phyloP scores from a whole-genome alignment of 768 basidiomycete species.

The Tricholoma flavovirens region DNA sequence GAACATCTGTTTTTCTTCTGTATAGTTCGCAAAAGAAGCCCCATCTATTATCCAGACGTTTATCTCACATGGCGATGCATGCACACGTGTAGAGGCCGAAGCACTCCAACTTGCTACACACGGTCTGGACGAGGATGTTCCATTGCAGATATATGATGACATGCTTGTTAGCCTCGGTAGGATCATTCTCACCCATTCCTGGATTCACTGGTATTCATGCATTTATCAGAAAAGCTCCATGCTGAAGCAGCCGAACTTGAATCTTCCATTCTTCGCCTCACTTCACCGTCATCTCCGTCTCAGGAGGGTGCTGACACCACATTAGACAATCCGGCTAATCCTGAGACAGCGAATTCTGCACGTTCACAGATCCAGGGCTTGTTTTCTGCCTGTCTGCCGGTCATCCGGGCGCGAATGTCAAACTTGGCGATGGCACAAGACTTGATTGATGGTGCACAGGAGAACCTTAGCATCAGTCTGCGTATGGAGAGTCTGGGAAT shows the following conservation, averaged over 20 bases:
- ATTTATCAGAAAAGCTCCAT: constrained; percentile 17
- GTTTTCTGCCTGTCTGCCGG: constrained; percentile 42
- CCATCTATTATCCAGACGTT: constrained; percentile 46
- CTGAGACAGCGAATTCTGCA: constrained; percentile 16
- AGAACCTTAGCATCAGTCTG: constrained; percentile 40
- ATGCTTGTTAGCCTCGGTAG: constrained; percentile 39
- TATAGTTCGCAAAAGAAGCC: constrained; percentile 38
- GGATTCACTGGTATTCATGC: constrained; percentile 10
- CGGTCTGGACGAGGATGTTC: constrained; percentile 31
- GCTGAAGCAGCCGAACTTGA: constrained; percentile 19
- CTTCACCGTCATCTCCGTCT: constrained; percentile 1
- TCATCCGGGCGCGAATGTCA: constrained; percentile 39
- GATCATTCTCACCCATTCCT: constrained; percentile 15
- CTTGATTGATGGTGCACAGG: constrained; percentile 43
- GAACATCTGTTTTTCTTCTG: neutral
- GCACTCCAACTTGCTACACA: constrained; percentile 37
- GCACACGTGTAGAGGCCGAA: constrained; percentile 34
- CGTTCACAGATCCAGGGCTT: constrained; percentile 36
- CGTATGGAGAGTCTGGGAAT: constrained; percentile 46
- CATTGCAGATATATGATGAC: constrained; percentile 34
- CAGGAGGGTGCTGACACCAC: neutral
- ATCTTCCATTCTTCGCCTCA: constrained; percentile 21
- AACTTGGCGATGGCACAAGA: constrained; percentile 46
- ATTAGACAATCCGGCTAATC: constrained; percentile 5
- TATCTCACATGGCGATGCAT: constrained; percentile 40